Evolutionary conservation across 106 monocot species (phyloP).

Genomic region (Dioscorea alata): DNA sequence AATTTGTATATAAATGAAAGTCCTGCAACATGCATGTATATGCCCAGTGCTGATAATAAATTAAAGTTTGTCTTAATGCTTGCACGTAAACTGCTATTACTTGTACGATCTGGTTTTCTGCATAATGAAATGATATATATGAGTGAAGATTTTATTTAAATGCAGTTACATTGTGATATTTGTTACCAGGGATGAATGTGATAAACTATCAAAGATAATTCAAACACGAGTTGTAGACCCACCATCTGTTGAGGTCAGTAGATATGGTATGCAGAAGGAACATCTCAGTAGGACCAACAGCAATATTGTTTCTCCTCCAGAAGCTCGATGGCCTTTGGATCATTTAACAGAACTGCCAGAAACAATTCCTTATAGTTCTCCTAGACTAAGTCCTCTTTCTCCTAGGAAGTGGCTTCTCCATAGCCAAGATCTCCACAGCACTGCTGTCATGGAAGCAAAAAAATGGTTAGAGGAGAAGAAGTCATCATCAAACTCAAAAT

Average conservation of each 20-base stretch:
- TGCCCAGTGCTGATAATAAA: neutral
- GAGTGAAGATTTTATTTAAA: too few relatives aligned
- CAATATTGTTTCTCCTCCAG: neutral
- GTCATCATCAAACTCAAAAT: constrained; percentile 11
- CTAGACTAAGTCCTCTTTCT: constrained; percentile 8
- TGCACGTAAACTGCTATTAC: neutral
- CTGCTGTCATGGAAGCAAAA: constrained; percentile 38
- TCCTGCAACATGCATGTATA: neutral
- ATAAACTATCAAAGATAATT: constrained; percentile 31
- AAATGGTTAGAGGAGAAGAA: constrained; percentile 40
- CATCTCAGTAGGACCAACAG: constrained; percentile 5
- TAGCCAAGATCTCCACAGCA: constrained; percentile 8
- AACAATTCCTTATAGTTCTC: constrained; percentile 4
- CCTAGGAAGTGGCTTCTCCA: neutral
- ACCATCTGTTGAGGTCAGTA: neutral
- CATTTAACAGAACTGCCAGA: neutral
- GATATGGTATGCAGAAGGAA: neutral
- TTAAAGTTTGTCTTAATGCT: neutral
- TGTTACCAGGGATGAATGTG: constrained; percentile 28
- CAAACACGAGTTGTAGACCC: constrained; percentile 26
- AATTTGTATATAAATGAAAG: too few relatives aligned
- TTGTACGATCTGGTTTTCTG: neutral
- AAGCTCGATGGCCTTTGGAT: constrained; percentile 6
- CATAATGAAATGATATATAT: neutral
- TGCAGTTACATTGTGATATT: too few relatives aligned